A percentile compares a stretch with the other conserved stretches of the same genome.
Conservation (phyloP, 2,329 filamentous ascomycete genomes). For the Cladosporium sp. region DNA sequence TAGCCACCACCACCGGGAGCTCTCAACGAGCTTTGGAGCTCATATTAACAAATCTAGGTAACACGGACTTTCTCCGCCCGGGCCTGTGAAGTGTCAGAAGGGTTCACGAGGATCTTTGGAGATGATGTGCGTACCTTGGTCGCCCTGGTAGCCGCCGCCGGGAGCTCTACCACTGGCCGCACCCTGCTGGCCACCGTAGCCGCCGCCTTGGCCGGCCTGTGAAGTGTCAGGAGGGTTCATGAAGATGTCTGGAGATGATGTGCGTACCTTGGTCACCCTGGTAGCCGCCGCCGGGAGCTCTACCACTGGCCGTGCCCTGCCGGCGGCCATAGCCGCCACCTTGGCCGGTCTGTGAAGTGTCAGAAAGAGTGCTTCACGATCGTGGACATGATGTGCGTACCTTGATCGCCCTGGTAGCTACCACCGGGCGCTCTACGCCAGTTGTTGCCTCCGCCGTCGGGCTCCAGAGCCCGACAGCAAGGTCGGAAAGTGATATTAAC, state of each 20-base stretch:
- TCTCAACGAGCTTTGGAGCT: too few relatives aligned
- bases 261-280: slow-evolving; percentile 5
- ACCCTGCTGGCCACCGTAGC: too few relatives aligned
- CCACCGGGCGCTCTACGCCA: slow-evolving; percentile 30
- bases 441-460: slow-evolving; percentile 21
- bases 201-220: too few relatives aligned
- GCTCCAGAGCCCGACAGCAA: neutral
- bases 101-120: too few relatives aligned
- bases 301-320: neutral
- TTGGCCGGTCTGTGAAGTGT: slow-evolving; percentile 27
- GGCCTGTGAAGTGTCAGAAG: too few relatives aligned
- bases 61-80: too few relatives aligned
- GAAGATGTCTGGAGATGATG: too few relatives aligned
- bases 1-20: slow-evolving; percentile 15
- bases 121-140: too few relatives aligned
- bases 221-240: too few relatives aligned
- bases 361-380: neutral
- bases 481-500: neutral
- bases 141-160: too few relatives aligned
- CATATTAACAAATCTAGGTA: too few relatives aligned
- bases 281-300: slow-evolving; percentile 17
- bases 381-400: neutral
- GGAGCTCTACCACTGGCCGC: too few relatives aligned
- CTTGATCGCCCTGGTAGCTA: slow-evolving; percentile 27
- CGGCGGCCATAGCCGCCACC: slow-evolving; percentile 2